phyloP scores from a whole-genome alignment of 768 basidiomycete species.

The Asterophora lycoperdoides region DNA sequence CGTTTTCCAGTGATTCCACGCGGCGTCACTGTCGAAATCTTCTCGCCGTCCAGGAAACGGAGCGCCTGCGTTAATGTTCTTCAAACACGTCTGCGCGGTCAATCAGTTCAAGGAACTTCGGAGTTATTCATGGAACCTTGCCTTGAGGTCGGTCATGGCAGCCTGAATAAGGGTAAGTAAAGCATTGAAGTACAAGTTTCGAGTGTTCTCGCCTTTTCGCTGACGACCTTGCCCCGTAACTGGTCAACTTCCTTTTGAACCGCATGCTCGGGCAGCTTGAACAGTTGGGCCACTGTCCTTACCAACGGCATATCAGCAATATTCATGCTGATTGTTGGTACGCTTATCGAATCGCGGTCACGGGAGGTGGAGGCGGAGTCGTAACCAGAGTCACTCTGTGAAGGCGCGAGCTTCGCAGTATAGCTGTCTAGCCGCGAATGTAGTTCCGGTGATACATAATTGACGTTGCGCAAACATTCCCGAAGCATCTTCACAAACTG shows the following conservation, averaged over 20 bases:
- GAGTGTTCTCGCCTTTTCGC: conserved; percentile 55
- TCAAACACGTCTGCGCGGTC: conserved; percentile 69
- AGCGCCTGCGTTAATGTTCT: conserved; percentile 82
- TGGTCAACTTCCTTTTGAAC: conserved; percentile 73
- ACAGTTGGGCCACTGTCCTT: conserved; percentile 60
- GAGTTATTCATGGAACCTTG: conserved; percentile 21
- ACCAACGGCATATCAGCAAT: conserved; percentile 80
- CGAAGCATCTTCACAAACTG: conserved; percentile 83
- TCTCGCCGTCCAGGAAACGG: conserved; percentile 82
- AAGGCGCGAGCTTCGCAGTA: conserved; percentile 70
- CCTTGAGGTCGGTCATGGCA: conserved; percentile 85
- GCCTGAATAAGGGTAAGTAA: conserved; percentile 42
- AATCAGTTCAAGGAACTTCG: background rate
- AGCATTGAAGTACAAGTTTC: background rate
- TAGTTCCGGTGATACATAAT: conserved; percentile 82
- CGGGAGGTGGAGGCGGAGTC: conserved; percentile 57
- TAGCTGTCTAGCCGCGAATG: conserved; percentile 80
- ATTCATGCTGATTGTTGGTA: conserved; percentile 36
- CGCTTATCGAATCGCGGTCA: conserved; percentile 48
- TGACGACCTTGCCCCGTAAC: conserved; percentile 55
- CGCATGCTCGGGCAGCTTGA: conserved; percentile 66
- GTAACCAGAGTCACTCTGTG: conserved; percentile 60
- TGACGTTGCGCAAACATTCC: conserved; percentile 69
- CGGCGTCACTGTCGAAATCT: conserved; percentile 80
- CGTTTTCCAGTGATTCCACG: conserved; percentile 81